Base-by-base conservation (phyloP, 2,329 filamentous ascomycete species). In the Epichloe uncinata region DNA sequence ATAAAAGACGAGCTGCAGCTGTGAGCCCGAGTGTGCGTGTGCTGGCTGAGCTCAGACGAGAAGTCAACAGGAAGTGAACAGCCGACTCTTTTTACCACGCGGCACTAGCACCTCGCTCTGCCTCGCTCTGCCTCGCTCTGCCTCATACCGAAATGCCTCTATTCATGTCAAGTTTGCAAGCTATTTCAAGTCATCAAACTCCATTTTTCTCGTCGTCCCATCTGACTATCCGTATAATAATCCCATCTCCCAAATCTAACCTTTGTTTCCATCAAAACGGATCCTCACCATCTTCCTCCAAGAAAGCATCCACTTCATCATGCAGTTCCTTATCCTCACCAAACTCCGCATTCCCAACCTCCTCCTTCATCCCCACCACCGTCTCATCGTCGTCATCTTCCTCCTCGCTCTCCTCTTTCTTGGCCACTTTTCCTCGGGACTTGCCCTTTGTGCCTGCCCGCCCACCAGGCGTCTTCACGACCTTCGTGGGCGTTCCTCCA, bases 401-500 rank as follows among this genome's bases (percentile, higher is more conserved):
- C 1, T 52, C 44, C 1, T 44, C 50, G 5, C 9, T 18, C 15
- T 63, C 57, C n/a, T 56, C 52, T 49, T 54, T 54, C 52, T 57
- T 58, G 45, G 47, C 42, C 18, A 41, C 47, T 40, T 49, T 49
- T 15, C 38, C 50, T 43, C 56, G 60, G 13, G 48, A 52, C 47
- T 58, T 61, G 3, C 53, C 55, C 53, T 60, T 62, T 43, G 51
- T 43, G 7, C 55, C 55, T 38, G 52, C 47, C 11, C 61, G 60
- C n/a, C 52, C 44, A 0, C 52, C 44, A 0, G 58, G 46, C 2
- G 57, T 55, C 60, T 67, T 68, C 46, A 51, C 49, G 22, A 67
- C 59, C 54, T 61, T 66, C 45, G 54, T 58, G 5, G 61, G 57
- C 5, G 60, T 59, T 13, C 40, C 50, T 15, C 41, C 41, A 11